A percentile compares a stretch with the other conserved stretches of the same genome.
These are phyloP conservation scores for Paecilomyces niveus DNA, from an alignment of 2,329 filamentous ascomycete species.

Conservation along the genomic window DNA sequence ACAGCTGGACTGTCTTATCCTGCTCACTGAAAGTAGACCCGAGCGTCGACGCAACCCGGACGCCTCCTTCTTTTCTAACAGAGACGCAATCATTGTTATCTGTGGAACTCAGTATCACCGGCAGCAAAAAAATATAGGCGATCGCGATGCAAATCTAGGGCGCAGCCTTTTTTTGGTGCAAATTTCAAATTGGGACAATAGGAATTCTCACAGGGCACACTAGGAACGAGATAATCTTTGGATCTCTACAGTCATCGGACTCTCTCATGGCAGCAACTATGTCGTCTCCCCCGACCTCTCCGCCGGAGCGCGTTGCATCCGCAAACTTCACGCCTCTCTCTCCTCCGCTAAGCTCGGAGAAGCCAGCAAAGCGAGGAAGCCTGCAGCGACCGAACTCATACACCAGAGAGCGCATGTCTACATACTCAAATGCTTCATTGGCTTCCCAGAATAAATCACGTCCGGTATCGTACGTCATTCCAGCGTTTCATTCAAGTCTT, in stretches of 20 bases:
- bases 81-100: background rate
- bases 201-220: background rate
- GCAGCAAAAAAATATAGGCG: background rate
- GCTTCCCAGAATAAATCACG: conserved; percentile 57
- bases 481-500: conserved; percentile 76
- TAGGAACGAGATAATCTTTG: background rate
- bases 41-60: background rate
- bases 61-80: too few species aligned
- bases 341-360: conserved; percentile 46
- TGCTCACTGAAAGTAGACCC: background rate
- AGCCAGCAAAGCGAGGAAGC: conserved; percentile 51
- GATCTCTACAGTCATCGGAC: background rate
- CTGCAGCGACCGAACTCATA: conserved; percentile 66
- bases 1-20: background rate
- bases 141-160: conserved; percentile 31
- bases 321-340: conserved; percentile 23
- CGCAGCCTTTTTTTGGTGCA: conserved; percentile 14
- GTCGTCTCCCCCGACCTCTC: conserved; percentile 29
- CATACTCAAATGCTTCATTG: conserved; percentile 67
- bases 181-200: background rate
- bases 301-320: conserved; percentile 20
- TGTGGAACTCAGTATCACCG: background rate
- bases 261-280: conserved; percentile 25
- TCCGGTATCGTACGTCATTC: conserved; percentile 73
- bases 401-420: conserved; percentile 73